phyloP scores from a whole-genome alignment of 2,329 filamentous ascomycete species.

The Parastagonospora avenae region DNA sequence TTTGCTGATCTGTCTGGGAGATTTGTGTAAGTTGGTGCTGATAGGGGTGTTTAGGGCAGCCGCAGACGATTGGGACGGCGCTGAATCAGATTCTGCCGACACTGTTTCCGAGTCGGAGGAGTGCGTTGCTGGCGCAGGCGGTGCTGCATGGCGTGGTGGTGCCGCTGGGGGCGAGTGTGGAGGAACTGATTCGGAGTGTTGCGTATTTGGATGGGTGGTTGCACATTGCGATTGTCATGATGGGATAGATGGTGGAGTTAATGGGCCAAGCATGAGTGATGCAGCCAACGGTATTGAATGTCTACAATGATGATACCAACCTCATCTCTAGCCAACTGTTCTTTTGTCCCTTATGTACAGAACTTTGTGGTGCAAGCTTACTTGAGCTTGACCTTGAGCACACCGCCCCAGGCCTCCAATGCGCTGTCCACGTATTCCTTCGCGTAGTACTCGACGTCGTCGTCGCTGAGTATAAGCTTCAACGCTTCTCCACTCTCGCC shows the following conservation, averaged over 20 bases:
- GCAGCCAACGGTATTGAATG: too few relatives aligned
- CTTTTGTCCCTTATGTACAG: not conserved
- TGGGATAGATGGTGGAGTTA: too few relatives aligned
- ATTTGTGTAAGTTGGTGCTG: slow-evolving; percentile 9
- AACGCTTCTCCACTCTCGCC: slow-evolving; percentile 32
- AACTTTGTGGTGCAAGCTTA: slow-evolving; percentile 9
- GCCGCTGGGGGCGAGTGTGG: slow-evolving; percentile 78
- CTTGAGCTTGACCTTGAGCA: slow-evolving; percentile 41
- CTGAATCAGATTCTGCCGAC: slow-evolving; percentile 76
- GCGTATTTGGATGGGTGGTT: slow-evolving; percentile 94
- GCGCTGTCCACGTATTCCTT: slow-evolving; percentile 39
- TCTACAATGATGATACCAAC: too few relatives aligned
- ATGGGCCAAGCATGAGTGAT: too few relatives aligned
- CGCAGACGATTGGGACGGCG: slow-evolving; percentile 75
- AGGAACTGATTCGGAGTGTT: slow-evolving; percentile 80
- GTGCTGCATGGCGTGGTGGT: slow-evolving; percentile 84
- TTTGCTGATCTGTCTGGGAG: not conserved
- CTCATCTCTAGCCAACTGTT: too few relatives aligned
- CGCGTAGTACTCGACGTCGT: slow-evolving; percentile 30
- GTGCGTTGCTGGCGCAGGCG: slow-evolving; percentile 80
- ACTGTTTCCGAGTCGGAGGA: slow-evolving; percentile 85
- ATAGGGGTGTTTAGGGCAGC: slow-evolving; percentile 49
- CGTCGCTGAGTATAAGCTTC: slow-evolving; percentile 22
- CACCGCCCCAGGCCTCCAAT: slow-evolving; percentile 35
- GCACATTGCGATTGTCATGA: slow-evolving; percentile 78